Percentiles rank a stretch among this genome's conserved stretches.
These are phyloP conservation scores for Lichtheimia ornata DNA, from an alignment of 371 early-diverging fungal genomes.

Conservation along the genomic window DNA sequence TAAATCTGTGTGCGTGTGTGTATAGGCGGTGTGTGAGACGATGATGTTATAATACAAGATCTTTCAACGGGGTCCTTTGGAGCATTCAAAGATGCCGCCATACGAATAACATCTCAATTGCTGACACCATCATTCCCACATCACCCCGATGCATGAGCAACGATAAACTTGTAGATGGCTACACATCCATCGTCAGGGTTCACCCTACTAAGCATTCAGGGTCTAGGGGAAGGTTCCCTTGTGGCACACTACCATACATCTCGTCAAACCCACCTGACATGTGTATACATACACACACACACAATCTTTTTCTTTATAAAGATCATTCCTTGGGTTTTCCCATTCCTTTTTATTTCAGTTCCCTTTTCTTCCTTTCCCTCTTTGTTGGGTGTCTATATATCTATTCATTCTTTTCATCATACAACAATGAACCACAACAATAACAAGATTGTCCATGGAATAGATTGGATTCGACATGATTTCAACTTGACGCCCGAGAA, in stretches of 20 bases:
- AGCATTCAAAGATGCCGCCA: no score
- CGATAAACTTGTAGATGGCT: no score
- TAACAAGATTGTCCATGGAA: neutral
- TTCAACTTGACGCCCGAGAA: slow-evolving; percentile 35
- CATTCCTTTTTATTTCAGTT: slow-evolving; percentile 4
- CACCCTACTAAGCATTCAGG: slow-evolving; percentile 11
- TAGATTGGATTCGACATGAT: slow-evolving; percentile 14
- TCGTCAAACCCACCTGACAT: slow-evolving; percentile 9
- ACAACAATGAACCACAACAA: neutral
- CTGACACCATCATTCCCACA: no score
- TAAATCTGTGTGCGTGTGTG: no score
- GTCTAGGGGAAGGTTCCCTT: slow-evolving; percentile 12
- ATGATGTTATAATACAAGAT: no score
- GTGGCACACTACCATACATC: slow-evolving; percentile 4
- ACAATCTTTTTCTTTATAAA: slow-evolving; percentile 4
- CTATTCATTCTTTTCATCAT: neutral
- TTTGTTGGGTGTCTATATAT: neutral
- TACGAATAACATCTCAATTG: no score
- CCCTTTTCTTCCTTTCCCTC: neutral
- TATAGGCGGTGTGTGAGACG: no score
- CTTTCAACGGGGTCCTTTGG: no score
- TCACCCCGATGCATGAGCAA: no score
- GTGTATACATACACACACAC: neutral
- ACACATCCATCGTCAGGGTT: slow-evolving; percentile 7
- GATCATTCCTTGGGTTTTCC: neutral